Evolutionary conservation across 768 basidiomycete species (phyloP).

Genomic region (Tephrocybe sp.): DNA sequence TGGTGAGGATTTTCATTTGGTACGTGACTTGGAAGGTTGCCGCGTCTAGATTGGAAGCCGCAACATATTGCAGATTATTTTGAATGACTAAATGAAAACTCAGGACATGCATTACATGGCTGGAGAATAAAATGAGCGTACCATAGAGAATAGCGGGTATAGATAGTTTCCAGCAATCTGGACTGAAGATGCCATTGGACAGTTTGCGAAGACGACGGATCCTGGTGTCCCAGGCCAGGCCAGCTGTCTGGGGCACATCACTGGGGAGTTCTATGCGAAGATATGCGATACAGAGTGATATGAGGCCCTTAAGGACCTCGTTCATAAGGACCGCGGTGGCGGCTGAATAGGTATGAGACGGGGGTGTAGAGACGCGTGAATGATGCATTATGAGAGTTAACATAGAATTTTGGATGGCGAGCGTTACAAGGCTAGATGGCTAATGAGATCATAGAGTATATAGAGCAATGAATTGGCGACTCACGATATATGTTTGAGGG

Average conservation of each 20-base stretch:
- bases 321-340: constrained; percentile 92
- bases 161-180: constrained; percentile 96
- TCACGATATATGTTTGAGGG: constrained; percentile 80
- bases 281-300: constrained; percentile 87
- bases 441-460: background rate
- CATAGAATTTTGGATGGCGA: constrained; percentile 89
- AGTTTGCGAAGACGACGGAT: constrained; percentile 47
- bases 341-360: constrained; percentile 83
- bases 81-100: constrained; percentile 60
- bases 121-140: constrained; percentile 21
- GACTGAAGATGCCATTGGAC: constrained; percentile 71
- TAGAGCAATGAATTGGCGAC: constrained; percentile 23
- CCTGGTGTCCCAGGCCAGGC: constrained; percentile 5
- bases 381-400: constrained; percentile 96
- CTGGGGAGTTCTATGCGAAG: constrained; percentile 44
- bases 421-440: constrained; percentile 59
- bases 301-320: constrained; percentile 88
- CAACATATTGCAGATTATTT: constrained; percentile 95
- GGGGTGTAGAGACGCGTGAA: constrained; percentile 79
- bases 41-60: constrained; percentile 89
- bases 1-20: constrained; percentile 97
- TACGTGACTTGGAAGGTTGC: constrained; percentile 97
- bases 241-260: constrained; percentile 27
- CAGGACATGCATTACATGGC: background rate
- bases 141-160: constrained; percentile 95